Evolutionary conservation across 441 rosid species (phyloP), one percentile per base, ranked within the genome.

Genomic region (Sinapis alba): DNA sequence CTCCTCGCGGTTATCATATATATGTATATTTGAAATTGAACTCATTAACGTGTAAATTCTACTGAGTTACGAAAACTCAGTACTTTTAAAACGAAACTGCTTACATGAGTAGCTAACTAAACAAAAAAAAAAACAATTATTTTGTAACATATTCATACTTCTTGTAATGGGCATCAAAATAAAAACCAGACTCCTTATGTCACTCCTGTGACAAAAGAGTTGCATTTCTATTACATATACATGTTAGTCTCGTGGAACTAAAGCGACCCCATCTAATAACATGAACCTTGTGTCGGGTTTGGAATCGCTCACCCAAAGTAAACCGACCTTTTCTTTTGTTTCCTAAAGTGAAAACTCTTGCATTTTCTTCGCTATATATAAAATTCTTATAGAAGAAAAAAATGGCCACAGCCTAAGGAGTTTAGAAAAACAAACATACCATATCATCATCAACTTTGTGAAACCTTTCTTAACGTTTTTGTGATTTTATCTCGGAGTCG

Each of bases 401-500:
- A 9, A 21, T n/a, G 51, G 21, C 41, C 26, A 56, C 36, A 45
- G 65, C 66, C 75, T 69, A 54, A 28, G 26, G 47, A 41, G 70
- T 61, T 62, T 19, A 50, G 57, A 70, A 65, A 65, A 51, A 67
- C 4, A 54, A 58, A 57, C 62, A 50, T 69, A 71, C 57, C 62
- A 51, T 15, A 26, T n/a, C 60, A 47, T 16, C 8, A 47, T 69
- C 71, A 62, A 11, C 73, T 74, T 65, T 67, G 77, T 77, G 5
- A 69, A 67, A 80, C 74, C 68, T 72, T 85, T 45, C 85, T 75
- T 62, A 90, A 77, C 12, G 79, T 86, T 81, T 78, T 87, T 24
- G 79, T 45, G 74, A 83, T 88, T 86, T 88, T 87, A 20, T 91
- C 87, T 13, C 87, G 73, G 26, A 96, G 89, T 62, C 86, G 89